Percentiles rank a stretch among this genome's conserved stretches.
These are phyloP conservation scores for Neoarthrinium moseri DNA, from an alignment of 2,329 filamentous ascomycete genomes.

Conservation along the genomic window DNA sequence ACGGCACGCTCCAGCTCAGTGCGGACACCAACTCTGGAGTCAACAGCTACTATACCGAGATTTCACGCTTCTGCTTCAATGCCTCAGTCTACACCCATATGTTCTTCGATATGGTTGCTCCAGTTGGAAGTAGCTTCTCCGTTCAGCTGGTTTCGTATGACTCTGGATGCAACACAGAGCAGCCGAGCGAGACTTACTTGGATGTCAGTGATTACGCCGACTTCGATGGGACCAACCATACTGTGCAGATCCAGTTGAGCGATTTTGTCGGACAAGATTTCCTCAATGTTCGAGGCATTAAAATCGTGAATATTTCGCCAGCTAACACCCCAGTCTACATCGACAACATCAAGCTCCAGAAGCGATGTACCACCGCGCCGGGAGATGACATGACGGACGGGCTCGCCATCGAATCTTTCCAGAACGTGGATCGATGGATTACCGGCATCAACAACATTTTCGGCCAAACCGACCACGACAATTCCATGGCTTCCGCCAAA, in stretches of 20 bases:
- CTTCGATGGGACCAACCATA: neutral
- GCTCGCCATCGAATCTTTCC: slow-evolving; percentile 2
- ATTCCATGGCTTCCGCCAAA: slow-evolving; percentile 1
- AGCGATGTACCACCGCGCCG: neutral
- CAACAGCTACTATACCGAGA: slow-evolving; percentile 2
- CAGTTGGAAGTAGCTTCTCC: neutral
- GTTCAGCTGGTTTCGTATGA: slow-evolving; percentile 1
- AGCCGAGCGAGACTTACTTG: neutral
- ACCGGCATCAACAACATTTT: slow-evolving; percentile 3
- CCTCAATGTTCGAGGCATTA: neutral
- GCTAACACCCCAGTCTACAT: slow-evolving; percentile 1
- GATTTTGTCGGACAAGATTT: slow-evolving; percentile 1
- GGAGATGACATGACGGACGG: too few species aligned
- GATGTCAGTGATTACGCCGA: neutral
- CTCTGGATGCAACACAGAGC: neutral
- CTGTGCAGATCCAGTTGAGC: neutral
- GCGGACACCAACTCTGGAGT: neutral
- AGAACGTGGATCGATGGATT: neutral
- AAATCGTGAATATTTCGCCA: neutral
- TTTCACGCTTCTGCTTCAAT: slow-evolving; percentile 1
- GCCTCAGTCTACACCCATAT: neutral
- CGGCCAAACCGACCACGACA: slow-evolving; percentile 1
- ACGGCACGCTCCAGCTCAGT: neutral
- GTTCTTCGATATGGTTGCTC: neutral
- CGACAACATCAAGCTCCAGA: slow-evolving; percentile 2